A percentile compares a stretch with the other conserved stretches of the same genome.
phyloP scores from a whole-genome alignment of 306 rosid genomes.

The Ammopiptanthus mongolicus region DNA sequence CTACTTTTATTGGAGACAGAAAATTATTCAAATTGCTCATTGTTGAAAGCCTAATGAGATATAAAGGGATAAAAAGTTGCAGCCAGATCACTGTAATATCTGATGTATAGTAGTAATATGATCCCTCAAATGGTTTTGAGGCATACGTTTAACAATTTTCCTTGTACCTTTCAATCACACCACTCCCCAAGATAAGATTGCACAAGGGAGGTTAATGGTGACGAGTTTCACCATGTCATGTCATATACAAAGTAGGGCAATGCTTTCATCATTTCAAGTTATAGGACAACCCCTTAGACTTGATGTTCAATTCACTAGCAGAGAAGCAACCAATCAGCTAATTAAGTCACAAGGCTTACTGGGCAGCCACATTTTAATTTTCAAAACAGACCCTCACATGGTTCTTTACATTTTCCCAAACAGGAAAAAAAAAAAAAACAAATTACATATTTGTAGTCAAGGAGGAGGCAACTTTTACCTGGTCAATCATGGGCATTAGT shows the following conservation, averaged over 20 bases:
- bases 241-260: background rate
- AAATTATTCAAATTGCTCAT: background rate
- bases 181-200: background rate
- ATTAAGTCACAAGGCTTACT: background rate
- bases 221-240: constrained; percentile 2
- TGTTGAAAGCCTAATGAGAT: background rate
- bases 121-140: background rate
- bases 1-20: background rate
- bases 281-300: background rate
- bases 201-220: background rate
- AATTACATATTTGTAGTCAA: background rate
- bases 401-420: background rate
- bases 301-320: background rate
- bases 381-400: background rate
- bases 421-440: background rate
- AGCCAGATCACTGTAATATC: background rate
- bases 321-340: background rate
- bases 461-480: constrained; percentile 39
- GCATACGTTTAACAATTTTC: background rate
- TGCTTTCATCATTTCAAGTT: background rate
- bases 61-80: background rate
- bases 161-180: background rate
- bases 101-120: background rate
- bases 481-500: constrained; percentile 98
- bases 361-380: background rate